Base-by-base conservation (phyloP, 108 stramenopile species). In the Skeletonema marinoi region DNA sequence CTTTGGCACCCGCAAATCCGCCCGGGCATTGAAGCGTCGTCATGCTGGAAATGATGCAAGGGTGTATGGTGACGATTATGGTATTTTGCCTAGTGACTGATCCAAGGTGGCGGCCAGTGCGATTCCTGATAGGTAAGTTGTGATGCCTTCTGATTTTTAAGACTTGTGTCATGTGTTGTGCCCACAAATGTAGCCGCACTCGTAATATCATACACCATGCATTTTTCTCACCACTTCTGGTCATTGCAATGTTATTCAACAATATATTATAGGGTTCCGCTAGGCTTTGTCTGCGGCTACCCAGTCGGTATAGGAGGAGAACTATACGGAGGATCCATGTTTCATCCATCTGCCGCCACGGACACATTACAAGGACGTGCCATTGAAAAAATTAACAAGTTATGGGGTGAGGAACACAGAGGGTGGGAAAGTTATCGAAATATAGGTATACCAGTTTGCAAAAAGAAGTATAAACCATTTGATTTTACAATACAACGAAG, bases 221-320 rank as follows among this genome's bases (percentile, higher is more conserved):
- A 25, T 25, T 25, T 25, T 21, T 16, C 63, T 39, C 63, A 39
- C 17, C 29, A 41, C 12, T 25, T 35, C 14, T 4, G 13, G 33
- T 36, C 62, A 41, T 64, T 64, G 33, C 8, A 19, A 3, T 11
- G 3, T 39, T 63, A 5, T 71, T 65, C 63, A 31, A 64, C 19
- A 41, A n/a, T 36, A 50, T 60, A 35, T 12, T 48, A 30, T 56
- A 95, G 94, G 87, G 94, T 96, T 72, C 94, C 94, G 50, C 85
- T 96, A 73, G 94, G 94, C 79, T 96, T 96, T 73, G 86, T 96
- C 58, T 95, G 94, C 69, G 94, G 94, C 73, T 92, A 92, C 81
- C 94, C 63, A 70, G 78, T 77, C 8, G 79, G 86, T 16, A 73
- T 54, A 54, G 81, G 84, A 11, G 94, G 94, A 39, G 94, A 96